Percentiles rank a stretch among this genome's conserved stretches.
These are phyloP conservation scores for Trametes maxima DNA, from an alignment of 768 basidiomycete genomes.

Conservation along the genomic window DNA sequence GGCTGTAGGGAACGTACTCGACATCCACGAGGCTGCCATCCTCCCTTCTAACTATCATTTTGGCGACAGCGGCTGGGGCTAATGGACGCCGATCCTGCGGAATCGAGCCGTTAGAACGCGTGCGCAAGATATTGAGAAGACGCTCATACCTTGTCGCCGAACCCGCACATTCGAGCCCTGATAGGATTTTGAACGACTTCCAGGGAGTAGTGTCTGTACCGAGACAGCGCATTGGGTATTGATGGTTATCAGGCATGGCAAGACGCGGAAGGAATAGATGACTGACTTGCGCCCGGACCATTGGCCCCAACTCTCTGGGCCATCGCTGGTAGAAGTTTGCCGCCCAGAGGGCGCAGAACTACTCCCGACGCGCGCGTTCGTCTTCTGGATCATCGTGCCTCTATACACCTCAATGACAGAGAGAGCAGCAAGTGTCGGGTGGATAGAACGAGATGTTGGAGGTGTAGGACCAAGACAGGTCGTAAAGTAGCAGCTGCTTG, in stretches of 20 bases:
- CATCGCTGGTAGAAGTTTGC: constrained; percentile 37
- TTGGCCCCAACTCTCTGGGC: constrained; percentile 68
- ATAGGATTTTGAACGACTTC: constrained; percentile 87
- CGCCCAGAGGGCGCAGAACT: constrained; percentile 25
- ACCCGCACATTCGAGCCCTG: constrained; percentile 94
- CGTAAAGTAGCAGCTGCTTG: constrained; percentile 23
- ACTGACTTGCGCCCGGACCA: constrained; percentile 68
- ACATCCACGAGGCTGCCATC: constrained; percentile 70
- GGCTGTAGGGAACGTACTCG: constrained; percentile 57
- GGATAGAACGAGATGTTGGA: constrained; percentile 11
- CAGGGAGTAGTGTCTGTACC: constrained; percentile 74
- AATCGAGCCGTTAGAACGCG: constrained; percentile 22
- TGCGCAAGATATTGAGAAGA: constrained; percentile 10
- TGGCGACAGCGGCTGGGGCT: constrained; percentile 87
- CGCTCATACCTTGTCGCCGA: constrained; percentile 84
- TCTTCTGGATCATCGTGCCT: constrained; percentile 65
- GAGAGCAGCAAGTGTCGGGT: constrained; percentile 14
- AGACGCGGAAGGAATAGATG: constrained; percentile 5
- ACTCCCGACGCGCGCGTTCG: constrained; percentile 47
- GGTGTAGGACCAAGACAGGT: constrained; percentile 13
- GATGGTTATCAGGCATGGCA: neutral
- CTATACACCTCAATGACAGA: constrained; percentile 1
- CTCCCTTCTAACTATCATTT: constrained; percentile 72
- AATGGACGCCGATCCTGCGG: constrained; percentile 86
- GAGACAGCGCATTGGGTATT: constrained; percentile 12